Evolutionary conservation across 495 filamentous ascomycete genomes (phyloP).

Genomic region (Usnea hakonensis): DNA sequence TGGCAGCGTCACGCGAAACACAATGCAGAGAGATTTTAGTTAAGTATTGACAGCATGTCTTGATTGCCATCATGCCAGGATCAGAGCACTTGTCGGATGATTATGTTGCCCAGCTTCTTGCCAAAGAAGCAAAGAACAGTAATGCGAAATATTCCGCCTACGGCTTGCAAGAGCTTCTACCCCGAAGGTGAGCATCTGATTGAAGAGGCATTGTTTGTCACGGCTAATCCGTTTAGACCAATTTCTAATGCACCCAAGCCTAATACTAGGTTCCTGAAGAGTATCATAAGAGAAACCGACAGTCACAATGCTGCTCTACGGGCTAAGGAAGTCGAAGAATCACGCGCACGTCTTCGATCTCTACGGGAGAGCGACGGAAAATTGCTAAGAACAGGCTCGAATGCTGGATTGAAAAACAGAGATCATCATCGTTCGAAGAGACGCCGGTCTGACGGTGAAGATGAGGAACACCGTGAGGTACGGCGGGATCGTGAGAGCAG

Average conservation of each 20-base stretch:
- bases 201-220: slow-evolving; percentile 12
- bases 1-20: slow-evolving; percentile 1
- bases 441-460: slow-evolving; percentile 21
- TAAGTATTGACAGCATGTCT: background rate
- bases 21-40: background rate
- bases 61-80: slow-evolving; percentile 22
- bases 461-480: slow-evolving; percentile 7
- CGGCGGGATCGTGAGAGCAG: slow-evolving; percentile 11
- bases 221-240: slow-evolving; percentile 31
- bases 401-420: slow-evolving; percentile 5
- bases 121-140: slow-evolving; percentile 61
- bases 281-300: slow-evolving; percentile 82
- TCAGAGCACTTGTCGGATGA: slow-evolving; percentile 43
- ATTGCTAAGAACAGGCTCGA: slow-evolving; percentile 6
- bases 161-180: slow-evolving; percentile 62
- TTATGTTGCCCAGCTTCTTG: slow-evolving; percentile 64
- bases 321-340: slow-evolving; percentile 67
- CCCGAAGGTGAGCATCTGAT: slow-evolving; percentile 48
- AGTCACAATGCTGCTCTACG: slow-evolving; percentile 82
- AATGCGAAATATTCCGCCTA: slow-evolving; percentile 65
- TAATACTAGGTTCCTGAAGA: slow-evolving; percentile 81
- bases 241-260: slow-evolving; percentile 70
- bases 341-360: slow-evolving; percentile 48
- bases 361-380: slow-evolving; percentile 34
- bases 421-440: slow-evolving; percentile 24